These are phyloP conservation scores for Rhododendron mucronatum DNA, from an alignment of 148 eudicot species.

Conservation along the genomic window DNA sequence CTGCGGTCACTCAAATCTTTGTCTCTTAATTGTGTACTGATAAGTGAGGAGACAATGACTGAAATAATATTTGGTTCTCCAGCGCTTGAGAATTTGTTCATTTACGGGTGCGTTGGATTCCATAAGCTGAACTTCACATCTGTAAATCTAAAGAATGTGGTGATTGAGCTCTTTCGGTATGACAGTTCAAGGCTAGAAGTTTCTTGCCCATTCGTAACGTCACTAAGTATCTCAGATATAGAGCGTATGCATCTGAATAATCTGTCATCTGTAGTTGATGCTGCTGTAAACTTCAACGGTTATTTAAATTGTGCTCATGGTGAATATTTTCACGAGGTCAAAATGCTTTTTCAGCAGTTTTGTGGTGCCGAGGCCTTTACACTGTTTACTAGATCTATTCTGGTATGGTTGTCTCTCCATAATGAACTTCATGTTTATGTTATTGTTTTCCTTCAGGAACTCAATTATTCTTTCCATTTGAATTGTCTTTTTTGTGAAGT, in stretches of 20 bases:
- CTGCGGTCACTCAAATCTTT: slow-evolving; percentile 14
- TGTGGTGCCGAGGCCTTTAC: no score
- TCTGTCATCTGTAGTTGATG: slow-evolving; percentile 2
- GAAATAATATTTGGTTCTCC: slow-evolving; percentile 23
- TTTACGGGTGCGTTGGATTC: slow-evolving; percentile 4
- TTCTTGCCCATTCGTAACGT: slow-evolving; percentile 12
- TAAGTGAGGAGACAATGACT: slow-evolving; percentile 5
- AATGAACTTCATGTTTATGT: no score
- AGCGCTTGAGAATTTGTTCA: slow-evolving; percentile 7
- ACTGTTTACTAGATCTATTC: no score
- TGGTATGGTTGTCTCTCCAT: no score
- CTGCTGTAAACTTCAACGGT: no score
- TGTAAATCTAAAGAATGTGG: slow-evolving; percentile 11
- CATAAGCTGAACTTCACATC: slow-evolving; percentile 4
- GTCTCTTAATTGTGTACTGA: slow-evolving; percentile 1
- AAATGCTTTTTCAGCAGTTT: no score
- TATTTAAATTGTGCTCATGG: no score
- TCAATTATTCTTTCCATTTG: no score
- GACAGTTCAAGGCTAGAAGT: not conserved
- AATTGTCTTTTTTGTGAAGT: no score
- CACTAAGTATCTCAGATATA: slow-evolving; percentile 3
- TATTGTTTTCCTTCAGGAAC: no score
- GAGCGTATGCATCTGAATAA: not conserved
- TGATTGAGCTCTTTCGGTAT: slow-evolving; percentile 1
- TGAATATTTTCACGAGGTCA: no score